Evolutionary conservation across 495 filamentous ascomycete genomes (phyloP), one percentile per base, ranked within the genome.

Genomic region (Thermothielavioides terrestris): DNA sequence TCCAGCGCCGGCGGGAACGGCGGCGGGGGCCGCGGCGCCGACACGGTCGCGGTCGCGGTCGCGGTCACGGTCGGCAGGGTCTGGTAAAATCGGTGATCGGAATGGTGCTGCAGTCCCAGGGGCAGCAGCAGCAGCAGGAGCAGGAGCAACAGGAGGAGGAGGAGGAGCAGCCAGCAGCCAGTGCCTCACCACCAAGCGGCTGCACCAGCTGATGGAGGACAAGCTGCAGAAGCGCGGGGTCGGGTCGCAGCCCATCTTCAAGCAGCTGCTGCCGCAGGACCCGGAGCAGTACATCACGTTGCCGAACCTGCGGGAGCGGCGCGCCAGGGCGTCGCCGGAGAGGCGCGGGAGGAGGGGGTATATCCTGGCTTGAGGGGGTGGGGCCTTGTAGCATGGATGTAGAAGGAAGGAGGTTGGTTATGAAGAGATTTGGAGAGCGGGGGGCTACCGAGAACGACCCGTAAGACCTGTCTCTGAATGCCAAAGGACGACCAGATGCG

Each of bases 151-250:
- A 43, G 28, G 15, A 14, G 39, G 43, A 14, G 32, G 43, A 26
- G 38, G 41, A 30, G n/a, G n/a, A 28, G 37, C 12, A 12, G 31
- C 9, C 3, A 31, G 21, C 0, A 35, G 27, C 4, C 22, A 38
- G 45, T 38, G 12, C 28, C 20, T 66, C 11, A 66, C 64, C 1
- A 66, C 61, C 5, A 64, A 64, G 46, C 46, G 57, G 23, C 55
- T 66, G 40, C 64, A 66, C 32, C 64, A 66, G 50, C 51, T 66
- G 35, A 56, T 66, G 52, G 64, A 66, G 53, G 57, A 64, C 12
- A 25, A 41, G 27, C 43, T 66, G 40, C 61, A 63, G 44, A 62
- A 59, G 39, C 37, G 58, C 25, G 42, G 46, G 32, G 54, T 50
- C 0, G 64, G 59, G 12, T 51, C 48, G 4, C 64, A 66, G 53